A percentile compares a stretch with the other conserved stretches of the same genome.
These are phyloP conservation scores for Pyrenochaeta sp. DNA, from an alignment of 2,329 filamentous ascomycete genomes.

Conservation along the genomic window DNA sequence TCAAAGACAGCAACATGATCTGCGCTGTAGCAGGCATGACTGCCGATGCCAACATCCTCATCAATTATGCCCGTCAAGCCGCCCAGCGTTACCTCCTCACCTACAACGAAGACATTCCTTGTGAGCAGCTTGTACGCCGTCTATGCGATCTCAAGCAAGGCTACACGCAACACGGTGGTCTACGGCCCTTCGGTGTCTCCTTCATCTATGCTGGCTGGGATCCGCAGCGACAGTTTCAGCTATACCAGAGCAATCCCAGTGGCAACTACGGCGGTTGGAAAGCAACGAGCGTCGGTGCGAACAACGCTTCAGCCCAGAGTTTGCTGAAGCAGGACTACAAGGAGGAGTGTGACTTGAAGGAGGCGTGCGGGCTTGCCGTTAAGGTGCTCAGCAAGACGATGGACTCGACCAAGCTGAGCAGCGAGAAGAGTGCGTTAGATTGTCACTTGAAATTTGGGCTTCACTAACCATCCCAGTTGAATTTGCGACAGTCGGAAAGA, in stretches of 20 bases:
- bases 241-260: constrained; percentile 98
- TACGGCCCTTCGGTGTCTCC: constrained; percentile 96
- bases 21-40: constrained; percentile 99
- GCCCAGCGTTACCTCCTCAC: constrained; percentile 97
- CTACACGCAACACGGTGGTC: constrained; percentile 98
- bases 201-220: constrained; percentile 99
- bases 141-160: constrained; percentile 99
- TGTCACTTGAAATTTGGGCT: not conserved
- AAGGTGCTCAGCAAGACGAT: constrained; percentile 99
- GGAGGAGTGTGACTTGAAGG: constrained; percentile 94
- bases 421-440: constrained; percentile 89
- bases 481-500: constrained; percentile 97
- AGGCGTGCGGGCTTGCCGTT: constrained; percentile 95
- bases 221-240: constrained; percentile 93
- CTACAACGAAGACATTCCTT: constrained; percentile 99
- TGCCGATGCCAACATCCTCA: constrained; percentile 98
- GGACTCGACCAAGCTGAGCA: constrained; percentile 98
- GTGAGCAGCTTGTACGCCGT: constrained; percentile 95
- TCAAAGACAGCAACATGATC: constrained; percentile 88
- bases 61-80: constrained; percentile 98
- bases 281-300: constrained; percentile 95
- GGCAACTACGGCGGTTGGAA: constrained; percentile 99
- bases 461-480: constrained; percentile 71
- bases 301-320: constrained; percentile 97
- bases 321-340: constrained; percentile 99